Evolutionary conservation across 2,329 filamentous ascomycete species (phyloP).

Genomic region (Beauveria sp.): DNA sequence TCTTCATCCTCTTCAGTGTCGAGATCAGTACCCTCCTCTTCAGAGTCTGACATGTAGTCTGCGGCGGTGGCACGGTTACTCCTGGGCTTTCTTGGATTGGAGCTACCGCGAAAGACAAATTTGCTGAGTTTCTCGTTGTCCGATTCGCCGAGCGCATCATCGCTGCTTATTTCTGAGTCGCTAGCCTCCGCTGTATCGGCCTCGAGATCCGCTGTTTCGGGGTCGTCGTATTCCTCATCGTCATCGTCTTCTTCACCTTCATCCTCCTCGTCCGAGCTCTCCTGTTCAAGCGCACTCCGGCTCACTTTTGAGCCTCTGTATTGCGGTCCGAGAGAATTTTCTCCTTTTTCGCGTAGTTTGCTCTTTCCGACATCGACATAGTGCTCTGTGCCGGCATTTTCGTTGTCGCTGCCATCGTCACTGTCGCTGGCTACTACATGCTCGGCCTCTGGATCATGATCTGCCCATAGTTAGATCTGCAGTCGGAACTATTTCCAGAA

Average conservation of each 20-base stretch:
- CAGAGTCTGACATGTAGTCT: constrained; percentile 48
- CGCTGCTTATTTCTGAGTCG: constrained; percentile 57
- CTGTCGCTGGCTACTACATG: constrained; percentile 48
- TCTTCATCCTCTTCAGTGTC: constrained; percentile 27
- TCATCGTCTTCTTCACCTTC: constrained; percentile 42
- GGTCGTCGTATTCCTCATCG: constrained; percentile 45
- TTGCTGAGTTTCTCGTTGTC: constrained; percentile 76
- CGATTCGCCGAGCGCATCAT: constrained; percentile 70
- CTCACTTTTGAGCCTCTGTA: constrained; percentile 75
- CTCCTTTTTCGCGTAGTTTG: constrained; percentile 69
- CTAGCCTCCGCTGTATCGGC: constrained; percentile 41
- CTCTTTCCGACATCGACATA: constrained; percentile 79
- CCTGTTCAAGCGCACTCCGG: constrained; percentile 55
- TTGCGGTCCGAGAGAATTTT: constrained; percentile 62
- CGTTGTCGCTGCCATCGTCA: constrained; percentile 41
- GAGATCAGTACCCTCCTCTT: constrained; percentile 32
- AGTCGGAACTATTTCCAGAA: background rate
- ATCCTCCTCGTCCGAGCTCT: constrained; percentile 44
- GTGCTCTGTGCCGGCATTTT: constrained; percentile 69
- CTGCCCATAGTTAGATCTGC: constrained; percentile 33
- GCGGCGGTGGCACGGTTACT: constrained; percentile 40
- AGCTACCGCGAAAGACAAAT: constrained; percentile 58
- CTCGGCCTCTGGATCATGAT: constrained; percentile 72
- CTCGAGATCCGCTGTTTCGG: constrained; percentile 46
- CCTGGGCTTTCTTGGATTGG: constrained; percentile 35